Percentiles rank a stretch among this genome's conserved stretches.
Conservation (phyloP, 495 filamentous ascomycete species). For the Trichodelitschia bisporula region DNA sequence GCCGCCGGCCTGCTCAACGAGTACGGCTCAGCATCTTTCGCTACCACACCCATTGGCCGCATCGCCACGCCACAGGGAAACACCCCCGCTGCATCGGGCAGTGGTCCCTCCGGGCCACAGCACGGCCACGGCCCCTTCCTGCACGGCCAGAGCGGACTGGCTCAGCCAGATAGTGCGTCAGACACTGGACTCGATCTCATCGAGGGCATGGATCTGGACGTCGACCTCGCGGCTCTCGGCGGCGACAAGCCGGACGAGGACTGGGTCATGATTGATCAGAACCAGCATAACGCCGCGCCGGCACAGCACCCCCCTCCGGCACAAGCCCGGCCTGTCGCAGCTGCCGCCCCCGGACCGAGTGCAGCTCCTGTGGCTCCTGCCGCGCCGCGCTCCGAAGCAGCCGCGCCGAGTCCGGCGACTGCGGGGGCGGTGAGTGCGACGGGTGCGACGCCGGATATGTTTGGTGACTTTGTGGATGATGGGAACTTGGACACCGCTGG, state of each 20-base stretch:
- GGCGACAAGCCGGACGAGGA: conserved; percentile 17
- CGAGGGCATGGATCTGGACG: conserved; percentile 10
- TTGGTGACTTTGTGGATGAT: conserved; percentile 23
- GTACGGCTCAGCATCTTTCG: conserved; percentile 7
- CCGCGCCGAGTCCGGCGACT: conserved; percentile 4
- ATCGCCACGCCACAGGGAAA: too few species aligned
- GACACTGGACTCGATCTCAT: conserved; percentile 1
- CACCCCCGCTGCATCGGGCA: neutral
- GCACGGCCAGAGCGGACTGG: neutral
- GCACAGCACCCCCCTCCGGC: conserved; percentile 1
- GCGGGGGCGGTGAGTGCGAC: too few species aligned
- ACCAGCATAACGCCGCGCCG: conserved; percentile 5
- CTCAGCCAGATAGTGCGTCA: neutral
- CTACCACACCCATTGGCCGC: conserved; percentile 9
- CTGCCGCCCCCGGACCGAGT: conserved; percentile 1
- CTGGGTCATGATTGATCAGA: conserved; percentile 31
- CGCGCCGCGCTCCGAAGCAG: too few species aligned
- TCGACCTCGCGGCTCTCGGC: conserved; percentile 8
- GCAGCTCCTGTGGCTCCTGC: conserved; percentile 1
- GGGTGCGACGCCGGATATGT: conserved; percentile 13
- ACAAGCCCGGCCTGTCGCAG: conserved; percentile 1
- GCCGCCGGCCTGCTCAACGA: conserved; percentile 11
- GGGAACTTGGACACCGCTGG: conserved; percentile 35
- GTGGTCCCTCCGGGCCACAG: neutral
- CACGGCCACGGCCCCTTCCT: too few species aligned